Conservation (phyloP, 1,284 basidiomycete species). For the Cystobasidiaceae sp. region DNA sequence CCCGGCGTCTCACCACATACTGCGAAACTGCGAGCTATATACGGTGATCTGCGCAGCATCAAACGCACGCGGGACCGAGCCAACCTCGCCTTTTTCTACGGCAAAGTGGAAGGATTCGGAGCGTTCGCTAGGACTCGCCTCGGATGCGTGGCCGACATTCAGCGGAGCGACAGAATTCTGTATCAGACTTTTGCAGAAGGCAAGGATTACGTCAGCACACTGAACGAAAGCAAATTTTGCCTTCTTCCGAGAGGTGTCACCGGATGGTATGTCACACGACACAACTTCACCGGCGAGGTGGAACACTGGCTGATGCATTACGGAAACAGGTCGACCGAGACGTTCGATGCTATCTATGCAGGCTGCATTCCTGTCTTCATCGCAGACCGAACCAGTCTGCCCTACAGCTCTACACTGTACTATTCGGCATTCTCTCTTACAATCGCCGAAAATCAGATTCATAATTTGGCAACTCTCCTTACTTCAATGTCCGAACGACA, state of each 20-base stretch:
- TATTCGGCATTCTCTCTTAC: slow-evolving; percentile 50
- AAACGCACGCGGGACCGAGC: slow-evolving; percentile 27
- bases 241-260: slow-evolving; percentile 48
- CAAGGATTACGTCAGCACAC: slow-evolving; percentile 47
- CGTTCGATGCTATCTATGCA: slow-evolving; percentile 51
- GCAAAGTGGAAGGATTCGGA: slow-evolving; percentile 39
- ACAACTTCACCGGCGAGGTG: slow-evolving; percentile 43
- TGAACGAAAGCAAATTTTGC: slow-evolving; percentile 49
- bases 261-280: slow-evolving; percentile 33
- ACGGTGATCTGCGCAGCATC: slow-evolving; percentile 30
- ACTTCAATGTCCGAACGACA: slow-evolving; percentile 45
- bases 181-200: slow-evolving; percentile 44
- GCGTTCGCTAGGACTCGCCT: slow-evolving; percentile 39
- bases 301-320: neutral
- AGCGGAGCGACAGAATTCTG: slow-evolving; percentile 37
- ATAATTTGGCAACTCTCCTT: slow-evolving; percentile 49
- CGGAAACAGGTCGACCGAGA: slow-evolving; percentile 47
- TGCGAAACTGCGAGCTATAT: slow-evolving; percentile 33
- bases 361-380: slow-evolving; percentile 52
- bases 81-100: slow-evolving; percentile 39
- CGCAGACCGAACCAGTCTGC: slow-evolving; percentile 49
- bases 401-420: slow-evolving; percentile 50
- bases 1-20: slow-evolving; percentile 39
- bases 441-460: slow-evolving; percentile 49
- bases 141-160: slow-evolving; percentile 34